Evolutionary conservation across 257 asterid species (phyloP), one percentile per base, ranked within the genome.

Genomic region (Primulina huaijiensis): DNA sequence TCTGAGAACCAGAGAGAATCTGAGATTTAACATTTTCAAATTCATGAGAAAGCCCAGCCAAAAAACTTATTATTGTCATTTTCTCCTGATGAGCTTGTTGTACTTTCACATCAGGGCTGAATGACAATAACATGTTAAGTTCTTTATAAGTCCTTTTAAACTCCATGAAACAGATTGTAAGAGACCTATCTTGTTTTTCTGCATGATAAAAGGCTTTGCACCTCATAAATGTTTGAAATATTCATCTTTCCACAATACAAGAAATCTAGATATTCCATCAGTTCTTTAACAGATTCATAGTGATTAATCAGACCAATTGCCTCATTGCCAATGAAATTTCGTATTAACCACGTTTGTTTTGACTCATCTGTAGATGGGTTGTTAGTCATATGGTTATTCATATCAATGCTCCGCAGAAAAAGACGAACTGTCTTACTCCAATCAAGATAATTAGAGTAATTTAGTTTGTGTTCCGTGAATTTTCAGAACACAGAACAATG

Each of bases 301-400:
- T 67, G 70, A 72, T 56, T 68, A 53, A 72, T 38, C 38, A 66
- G 9, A 55, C 68, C 31, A 10, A 37, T 7, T 9, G 72, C 67
- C 60, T 62, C 69, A 27, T 1, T 29, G 3, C 56, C 74, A 33
- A 77, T 55, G 4, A 60, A 67, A 35, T 77, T 46, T 23, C 20
- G 11, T 0, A 70, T 69, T 37, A 65, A 8, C 70, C 46, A 67
- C 0, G 7, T 25, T 3, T 52, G 16, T 7, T 25, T 27, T 2
- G 29, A 14, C 4, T 46, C 67, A 62, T 12, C 27, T 3, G 33
- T 25, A 6, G 66, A 57, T 3, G 77, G 72, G 17, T 67, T 76
- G 16, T 63, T 40, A 69, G 65, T 68, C 1, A 70, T 12, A 61
- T 72, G 70, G 6, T 35, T 43, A 40, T 46, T 55, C 16, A 19